A percentile compares a stretch with the other conserved stretches of the same genome.
Evolutionary conservation across 768 basidiomycete genomes (phyloP).

Genomic region (Pleurotus cornucopiae): DNA sequence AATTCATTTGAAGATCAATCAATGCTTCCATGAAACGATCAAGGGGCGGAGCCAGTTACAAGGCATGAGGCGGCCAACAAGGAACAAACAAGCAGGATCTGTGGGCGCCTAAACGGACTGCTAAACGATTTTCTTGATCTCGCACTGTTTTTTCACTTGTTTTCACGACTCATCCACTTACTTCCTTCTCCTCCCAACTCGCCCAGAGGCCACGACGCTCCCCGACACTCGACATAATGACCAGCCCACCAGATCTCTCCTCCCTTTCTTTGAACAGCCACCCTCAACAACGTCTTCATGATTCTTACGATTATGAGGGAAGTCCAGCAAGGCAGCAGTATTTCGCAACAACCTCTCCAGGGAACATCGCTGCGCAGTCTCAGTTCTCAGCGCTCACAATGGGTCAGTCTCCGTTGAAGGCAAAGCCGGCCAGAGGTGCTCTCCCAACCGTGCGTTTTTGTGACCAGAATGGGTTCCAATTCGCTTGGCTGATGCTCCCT

Average conservation of each 20-base stretch:
- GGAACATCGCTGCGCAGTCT: conserved; percentile 44
- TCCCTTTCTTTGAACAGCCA: conserved; percentile 58
- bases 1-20: background rate
- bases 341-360: conserved; percentile 57
- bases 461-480: conserved; percentile 13
- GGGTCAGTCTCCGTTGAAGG: conserved; percentile 69
- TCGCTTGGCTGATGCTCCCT: conserved; percentile 16
- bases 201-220: conserved; percentile 13
- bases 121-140: conserved; percentile 8
- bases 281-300: conserved; percentile 78
- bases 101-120: background rate
- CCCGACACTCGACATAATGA: conserved; percentile 50
- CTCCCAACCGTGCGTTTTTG: conserved; percentile 64
- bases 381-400: conserved; percentile 55
- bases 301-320: conserved; percentile 81
- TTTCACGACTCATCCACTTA: conserved; percentile 21
- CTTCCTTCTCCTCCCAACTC: conserved; percentile 23
- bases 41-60: background rate
- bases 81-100: conserved; percentile 1
- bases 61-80: conserved; percentile 6
- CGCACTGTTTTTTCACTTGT: conserved; percentile 7
- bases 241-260: conserved; percentile 76
- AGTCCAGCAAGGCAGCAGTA: conserved; percentile 54
- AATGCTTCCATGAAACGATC: conserved; percentile 7
- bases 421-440: conserved; percentile 63